Conservation (phyloP, 106 monocot species). For the Acorus gramineus region DNA sequence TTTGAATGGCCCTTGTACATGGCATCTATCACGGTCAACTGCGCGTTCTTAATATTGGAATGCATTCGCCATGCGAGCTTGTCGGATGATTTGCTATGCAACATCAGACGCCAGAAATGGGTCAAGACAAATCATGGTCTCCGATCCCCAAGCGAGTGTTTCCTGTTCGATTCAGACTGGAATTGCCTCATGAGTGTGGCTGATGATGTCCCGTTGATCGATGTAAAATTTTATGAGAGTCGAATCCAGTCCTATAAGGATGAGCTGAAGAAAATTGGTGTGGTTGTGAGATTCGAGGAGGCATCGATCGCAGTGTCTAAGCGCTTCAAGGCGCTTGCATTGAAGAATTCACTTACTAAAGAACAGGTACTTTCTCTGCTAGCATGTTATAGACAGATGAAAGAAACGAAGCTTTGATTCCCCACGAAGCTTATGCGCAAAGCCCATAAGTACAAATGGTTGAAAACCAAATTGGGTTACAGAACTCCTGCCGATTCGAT, state of each 20-base stretch:
- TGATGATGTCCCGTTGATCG: constrained; percentile 27
- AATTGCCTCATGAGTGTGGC: constrained; percentile 26
- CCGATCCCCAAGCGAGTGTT: constrained; percentile 15
- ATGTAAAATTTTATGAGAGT: constrained; percentile 26
- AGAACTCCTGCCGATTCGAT: constrained; percentile 22
- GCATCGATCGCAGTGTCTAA: constrained; percentile 21
- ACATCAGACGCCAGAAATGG: constrained; percentile 18
- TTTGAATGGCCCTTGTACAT: constrained; percentile 5
- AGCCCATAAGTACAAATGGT: constrained; percentile 24
- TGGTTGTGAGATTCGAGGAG: constrained; percentile 19
- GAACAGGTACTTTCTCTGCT: constrained; percentile 25
- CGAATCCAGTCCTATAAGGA: constrained; percentile 17
- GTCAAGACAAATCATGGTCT: constrained; percentile 35
- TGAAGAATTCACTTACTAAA: constrained; percentile 9
- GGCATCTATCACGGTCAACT: constrained; percentile 6
- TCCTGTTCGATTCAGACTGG: constrained; percentile 27
- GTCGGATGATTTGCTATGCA: constrained; percentile 6
- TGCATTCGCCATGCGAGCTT: constrained; percentile 18
- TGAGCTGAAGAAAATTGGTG: constrained; percentile 32
- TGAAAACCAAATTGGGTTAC: constrained; percentile 19
- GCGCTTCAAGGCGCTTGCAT: constrained; percentile 17
- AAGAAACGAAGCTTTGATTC: neutral
- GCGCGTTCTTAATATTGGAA: constrained; percentile 18
- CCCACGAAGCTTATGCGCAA: constrained; percentile 7
- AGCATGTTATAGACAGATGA: constrained; percentile 16